Percentiles rank a stretch among this genome's conserved stretches.
These are phyloP conservation scores for Suillus spraguei DNA, from an alignment of 768 basidiomycete genomes.

Conservation along the genomic window DNA sequence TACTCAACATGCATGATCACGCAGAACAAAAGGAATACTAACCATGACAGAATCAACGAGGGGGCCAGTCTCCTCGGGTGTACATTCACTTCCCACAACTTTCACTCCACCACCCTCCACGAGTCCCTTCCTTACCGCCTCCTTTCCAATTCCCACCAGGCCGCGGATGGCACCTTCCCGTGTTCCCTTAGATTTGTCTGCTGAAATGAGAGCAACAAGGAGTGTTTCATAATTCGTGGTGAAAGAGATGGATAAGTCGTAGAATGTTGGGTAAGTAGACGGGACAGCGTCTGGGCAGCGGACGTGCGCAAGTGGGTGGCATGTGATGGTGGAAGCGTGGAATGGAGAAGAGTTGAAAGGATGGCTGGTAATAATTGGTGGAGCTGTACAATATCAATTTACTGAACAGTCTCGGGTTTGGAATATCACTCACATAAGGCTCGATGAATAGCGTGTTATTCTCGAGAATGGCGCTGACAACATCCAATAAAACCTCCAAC, in stretches of 20 bases:
- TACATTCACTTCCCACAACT: conserved; percentile 70
- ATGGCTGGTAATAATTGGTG: conserved; percentile 96
- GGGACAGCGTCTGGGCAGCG: conserved; percentile 83
- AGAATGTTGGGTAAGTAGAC: conserved; percentile 77
- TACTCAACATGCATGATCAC: background rate
- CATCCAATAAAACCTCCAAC: conserved; percentile 83
- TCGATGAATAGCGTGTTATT: conserved; percentile 92
- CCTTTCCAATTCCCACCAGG: conserved; percentile 81
- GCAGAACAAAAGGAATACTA: conserved; percentile 18
- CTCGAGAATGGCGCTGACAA: conserved; percentile 80
- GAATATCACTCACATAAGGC: conserved; percentile 77
- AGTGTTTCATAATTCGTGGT: conserved; percentile 91
- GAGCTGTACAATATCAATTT: conserved; percentile 50
- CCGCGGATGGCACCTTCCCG: conserved; percentile 91
- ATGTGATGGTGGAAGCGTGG: conserved; percentile 73
- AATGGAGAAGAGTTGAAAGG: conserved; percentile 88
- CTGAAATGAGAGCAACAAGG: conserved; percentile 76
- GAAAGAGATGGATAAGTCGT: conserved; percentile 89
- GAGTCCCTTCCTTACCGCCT: conserved; percentile 81
- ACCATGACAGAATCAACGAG: conserved; percentile 69
- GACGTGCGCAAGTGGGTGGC: conserved; percentile 74
- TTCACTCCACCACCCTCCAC: conserved; percentile 81
- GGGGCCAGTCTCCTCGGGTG: conserved; percentile 27
- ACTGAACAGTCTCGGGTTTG: background rate
- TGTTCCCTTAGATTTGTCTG: conserved; percentile 75